Conservation (phyloP, 495 filamentous ascomycete species). For the Talaromyces thailandensis region DNA sequence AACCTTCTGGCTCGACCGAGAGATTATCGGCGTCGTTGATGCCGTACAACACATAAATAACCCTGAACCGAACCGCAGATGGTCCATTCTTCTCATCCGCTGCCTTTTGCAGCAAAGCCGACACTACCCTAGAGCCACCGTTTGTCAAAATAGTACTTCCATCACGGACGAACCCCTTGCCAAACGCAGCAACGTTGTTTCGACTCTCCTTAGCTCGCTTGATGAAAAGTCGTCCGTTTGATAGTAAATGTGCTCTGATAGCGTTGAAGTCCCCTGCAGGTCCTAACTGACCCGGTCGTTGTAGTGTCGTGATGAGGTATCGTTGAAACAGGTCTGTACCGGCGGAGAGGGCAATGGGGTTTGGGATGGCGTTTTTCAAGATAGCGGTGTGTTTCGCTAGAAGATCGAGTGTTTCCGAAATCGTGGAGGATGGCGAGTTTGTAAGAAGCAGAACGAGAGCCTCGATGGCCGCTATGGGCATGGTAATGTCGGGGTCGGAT, state of each 20-base stretch:
- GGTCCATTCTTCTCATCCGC: conserved; percentile 53
- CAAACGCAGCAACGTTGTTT: conserved; percentile 70
- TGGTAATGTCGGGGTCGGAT: conserved; percentile 75
- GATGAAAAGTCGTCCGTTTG: conserved; percentile 78
- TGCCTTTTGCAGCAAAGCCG: conserved; percentile 63
- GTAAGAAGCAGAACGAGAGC: conserved; percentile 77
- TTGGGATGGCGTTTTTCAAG: conserved; percentile 66
- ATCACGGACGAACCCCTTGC: conserved; percentile 66
- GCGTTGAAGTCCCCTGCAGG: conserved; percentile 66
- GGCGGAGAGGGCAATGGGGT: conserved; percentile 82
- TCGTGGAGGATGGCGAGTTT: conserved; percentile 66
- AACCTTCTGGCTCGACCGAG: conserved; percentile 45
- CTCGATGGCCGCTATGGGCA: conserved; percentile 94
- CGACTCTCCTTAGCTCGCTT: conserved; percentile 77
- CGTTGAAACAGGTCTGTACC: conserved; percentile 94
- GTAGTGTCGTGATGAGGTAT: conserved; percentile 70
- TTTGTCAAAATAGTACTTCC: conserved; percentile 76
- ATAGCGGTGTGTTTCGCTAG: conserved; percentile 64
- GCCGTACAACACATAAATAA: conserved; percentile 65
- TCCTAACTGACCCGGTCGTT: conserved; percentile 42
- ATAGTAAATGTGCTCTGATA: conserved; percentile 71
- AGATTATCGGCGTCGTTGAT: conserved; percentile 21
- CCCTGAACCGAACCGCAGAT: conserved; percentile 58
- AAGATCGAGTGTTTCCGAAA: conserved; percentile 85
- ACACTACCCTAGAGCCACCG: conserved; percentile 77